These are phyloP conservation scores for Atkinsonella texensis DNA, from an alignment of 2,329 filamentous ascomycete species.

Conservation along the genomic window DNA sequence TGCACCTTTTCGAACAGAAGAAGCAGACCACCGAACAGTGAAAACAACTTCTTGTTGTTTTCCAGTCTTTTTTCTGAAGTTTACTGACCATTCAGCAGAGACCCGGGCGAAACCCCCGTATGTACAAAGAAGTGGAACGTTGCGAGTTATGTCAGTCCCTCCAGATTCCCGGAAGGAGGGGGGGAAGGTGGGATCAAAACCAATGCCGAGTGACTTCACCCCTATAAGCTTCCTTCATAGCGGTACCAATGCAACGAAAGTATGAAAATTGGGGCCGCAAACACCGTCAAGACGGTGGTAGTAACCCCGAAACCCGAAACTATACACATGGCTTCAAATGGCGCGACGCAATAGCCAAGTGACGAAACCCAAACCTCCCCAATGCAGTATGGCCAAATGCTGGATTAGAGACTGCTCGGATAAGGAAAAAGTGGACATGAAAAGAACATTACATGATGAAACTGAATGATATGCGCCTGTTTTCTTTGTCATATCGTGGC, in stretches of 20 bases:
- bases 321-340: background rate
- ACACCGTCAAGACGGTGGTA: background rate
- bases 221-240: conserved; percentile 9
- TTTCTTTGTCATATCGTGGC: background rate
- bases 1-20: background rate
- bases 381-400: conserved; percentile 5
- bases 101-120: background rate
- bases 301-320: background rate
- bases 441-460: conserved; percentile 1
- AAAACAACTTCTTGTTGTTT: background rate
- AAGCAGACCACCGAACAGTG: background rate
- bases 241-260: conserved; percentile 19
- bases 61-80: background rate
- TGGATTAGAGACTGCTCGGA: background rate
- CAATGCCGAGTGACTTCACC: conserved; percentile 17
- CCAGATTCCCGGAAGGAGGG: background rate
- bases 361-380: background rate
- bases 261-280: background rate
- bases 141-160: background rate
- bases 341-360: background rate
- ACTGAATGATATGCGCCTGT: background rate
- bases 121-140: background rate
- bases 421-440: background rate
- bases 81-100: background rate
- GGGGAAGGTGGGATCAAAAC: background rate